A percentile compares a stretch with the other conserved stretches of the same genome.
Evolutionary conservation across 441 rosid species (phyloP).

Genomic region (Hura crepitans): DNA sequence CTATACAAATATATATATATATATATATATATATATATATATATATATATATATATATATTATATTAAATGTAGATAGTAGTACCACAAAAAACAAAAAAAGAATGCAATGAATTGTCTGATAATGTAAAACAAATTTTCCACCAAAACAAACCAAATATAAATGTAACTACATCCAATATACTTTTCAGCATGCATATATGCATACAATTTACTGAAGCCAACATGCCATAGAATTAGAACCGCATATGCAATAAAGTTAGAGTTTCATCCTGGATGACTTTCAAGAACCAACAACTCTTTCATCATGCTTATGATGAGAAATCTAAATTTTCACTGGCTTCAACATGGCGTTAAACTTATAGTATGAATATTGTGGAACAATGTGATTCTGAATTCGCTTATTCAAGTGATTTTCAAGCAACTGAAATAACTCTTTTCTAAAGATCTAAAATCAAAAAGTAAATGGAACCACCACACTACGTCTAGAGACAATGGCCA

Average conservation of each 20-base stretch:
- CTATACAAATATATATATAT: no score
- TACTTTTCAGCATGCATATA: no score
- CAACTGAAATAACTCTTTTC: background rate
- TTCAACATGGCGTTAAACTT: background rate
- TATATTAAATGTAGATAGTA: constrained; percentile 7
- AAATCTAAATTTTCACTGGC: background rate
- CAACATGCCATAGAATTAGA: background rate
- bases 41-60: no score
- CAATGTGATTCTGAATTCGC: background rate
- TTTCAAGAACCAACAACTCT: background rate
- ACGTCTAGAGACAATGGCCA: background rate
- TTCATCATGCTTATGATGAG: background rate
- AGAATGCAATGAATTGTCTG: background rate
- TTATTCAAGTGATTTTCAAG: background rate
- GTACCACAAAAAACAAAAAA: background rate
- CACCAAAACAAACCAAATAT: background rate
- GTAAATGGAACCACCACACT: background rate
- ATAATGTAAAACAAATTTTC: background rate
- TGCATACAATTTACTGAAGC: no score
- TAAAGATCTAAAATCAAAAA: no score
- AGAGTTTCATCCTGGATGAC: background rate
- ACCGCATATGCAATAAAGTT: background rate
- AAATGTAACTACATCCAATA: background rate
- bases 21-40: no score
- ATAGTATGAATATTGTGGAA: background rate